Evolutionary conservation across 305 asterid species (phyloP), one percentile per base, ranked within the genome.

Genomic region (Withania somnifera): DNA sequence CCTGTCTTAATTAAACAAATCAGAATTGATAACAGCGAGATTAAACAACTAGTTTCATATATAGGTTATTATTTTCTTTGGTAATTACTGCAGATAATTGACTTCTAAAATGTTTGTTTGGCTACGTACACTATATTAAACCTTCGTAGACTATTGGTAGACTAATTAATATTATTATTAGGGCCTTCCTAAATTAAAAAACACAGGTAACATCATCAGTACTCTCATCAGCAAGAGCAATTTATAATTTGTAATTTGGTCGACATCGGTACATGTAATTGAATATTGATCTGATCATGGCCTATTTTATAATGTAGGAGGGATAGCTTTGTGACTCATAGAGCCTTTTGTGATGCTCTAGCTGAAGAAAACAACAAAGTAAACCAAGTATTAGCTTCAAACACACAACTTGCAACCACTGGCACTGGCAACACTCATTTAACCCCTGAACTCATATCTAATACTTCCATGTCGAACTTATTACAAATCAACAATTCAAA

Each of bases 281-380:
- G 56, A 11, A 45, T 15, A 61, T 58, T 11, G 32, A 58, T 36
- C 38, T 11, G 32, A 58, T 36, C 38, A 32, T 58, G 38, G 9
- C 36, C 38, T 69, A 71, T 24, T 24, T 45, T 14, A 42, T 71
- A 3, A 22, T 45, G 58, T 58, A 71, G 79, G 79, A 71, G 58
- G 79, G 79, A 71, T 71, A 71, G 79, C 40, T 71, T 71, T 45
- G 40, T 71, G 22, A 71, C 79, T 45, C 79, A 71, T n/a, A 45
- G 79, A 45, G 79, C 79, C 24, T 71, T 71, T 45, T 71, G 79
- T 71, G 79, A 71, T 71, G 79, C 79, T 47, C 36, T 71, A 3
- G 53, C 79, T 71, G 79, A 71, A 71, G 79, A 71, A 71, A 71
- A 71, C 57, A 45, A 45, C 22, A 45, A 45, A 45, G 58, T 45